Evolutionary conservation across 1,284 basidiomycete species (phyloP).

Genomic region (Apiotrichum domesticum): DNA sequence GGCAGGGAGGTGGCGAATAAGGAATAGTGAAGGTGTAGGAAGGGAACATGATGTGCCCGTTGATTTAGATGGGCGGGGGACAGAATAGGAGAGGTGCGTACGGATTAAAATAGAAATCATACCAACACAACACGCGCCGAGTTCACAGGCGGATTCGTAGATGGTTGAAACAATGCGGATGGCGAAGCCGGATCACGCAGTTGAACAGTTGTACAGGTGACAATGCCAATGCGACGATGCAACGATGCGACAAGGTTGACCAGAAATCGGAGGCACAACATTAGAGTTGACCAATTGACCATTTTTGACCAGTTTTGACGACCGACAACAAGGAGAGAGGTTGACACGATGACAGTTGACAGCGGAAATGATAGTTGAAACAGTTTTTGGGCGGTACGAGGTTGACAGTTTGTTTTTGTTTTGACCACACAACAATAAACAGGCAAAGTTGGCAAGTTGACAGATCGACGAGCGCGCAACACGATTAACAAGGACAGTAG

Average conservation of each 20-base stretch:
- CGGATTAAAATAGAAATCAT: constrained; percentile 4
- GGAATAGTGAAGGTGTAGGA: constrained; percentile 13
- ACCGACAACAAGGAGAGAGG: not conserved
- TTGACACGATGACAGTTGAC: not conserved
- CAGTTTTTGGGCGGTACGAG: not conserved
- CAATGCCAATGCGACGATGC: not conserved
- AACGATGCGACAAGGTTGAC: not conserved
- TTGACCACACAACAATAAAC: not conserved
- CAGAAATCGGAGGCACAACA: not conserved
- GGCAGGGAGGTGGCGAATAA: constrained; percentile 11
- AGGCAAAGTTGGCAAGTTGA: not conserved
- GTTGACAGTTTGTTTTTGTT: not conserved
- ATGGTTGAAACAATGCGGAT: constrained; percentile 6
- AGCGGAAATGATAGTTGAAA: not conserved
- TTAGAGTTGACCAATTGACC: not conserved
- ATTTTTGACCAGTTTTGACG: not conserved
- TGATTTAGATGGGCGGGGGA: not conserved
- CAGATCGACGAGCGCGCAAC: constrained; percentile 2
- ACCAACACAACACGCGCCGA: constrained; percentile 23
- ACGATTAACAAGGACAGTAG: constrained; percentile 2
- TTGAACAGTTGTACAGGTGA: constrained; percentile 2
- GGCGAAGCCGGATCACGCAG: not conserved
- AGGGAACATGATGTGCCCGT: constrained; percentile 4
- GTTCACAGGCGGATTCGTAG: constrained; percentile 23
- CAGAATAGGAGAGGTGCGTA: constrained; percentile 15